Evolutionary conservation across 2,329 filamentous ascomycete genomes (phyloP).

Genomic region (Trichoderma gracile): DNA sequence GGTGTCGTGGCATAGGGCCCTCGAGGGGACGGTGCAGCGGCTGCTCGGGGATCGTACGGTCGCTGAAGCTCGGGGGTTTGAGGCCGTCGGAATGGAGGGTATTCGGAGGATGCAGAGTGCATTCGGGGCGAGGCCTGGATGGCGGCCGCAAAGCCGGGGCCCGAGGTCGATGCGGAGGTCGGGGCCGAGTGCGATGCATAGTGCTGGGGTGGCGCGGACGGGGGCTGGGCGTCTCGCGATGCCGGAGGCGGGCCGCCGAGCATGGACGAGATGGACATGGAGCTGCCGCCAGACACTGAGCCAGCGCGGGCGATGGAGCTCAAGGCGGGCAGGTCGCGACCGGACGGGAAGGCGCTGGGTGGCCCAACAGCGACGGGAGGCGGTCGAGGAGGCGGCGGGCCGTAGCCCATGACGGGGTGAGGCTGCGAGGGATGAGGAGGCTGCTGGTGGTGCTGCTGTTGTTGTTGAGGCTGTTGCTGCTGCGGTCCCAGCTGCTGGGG

Average conservation of each 20-base stretch:
- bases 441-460: slow-evolving; percentile 36
- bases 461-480: slow-evolving; percentile 35
- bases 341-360: slow-evolving; percentile 47
- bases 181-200: slow-evolving; percentile 46
- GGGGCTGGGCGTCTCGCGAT: slow-evolving; percentile 46
- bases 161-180: slow-evolving; percentile 44
- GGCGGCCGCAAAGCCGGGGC: slow-evolving; percentile 48
- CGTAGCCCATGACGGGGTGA: slow-evolving; percentile 42
- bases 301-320: slow-evolving; percentile 51
- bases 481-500: slow-evolving; percentile 38
- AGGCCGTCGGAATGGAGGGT: slow-evolving; percentile 63
- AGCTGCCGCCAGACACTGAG: slow-evolving; percentile 45
- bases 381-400: slow-evolving; percentile 49
- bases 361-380: slow-evolving; percentile 47
- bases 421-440: slow-evolving; percentile 34
- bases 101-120: slow-evolving; percentile 58
- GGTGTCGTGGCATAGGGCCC: slow-evolving; percentile 57
- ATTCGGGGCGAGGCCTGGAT: slow-evolving; percentile 59
- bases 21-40: slow-evolving; percentile 51
- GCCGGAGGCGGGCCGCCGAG: slow-evolving; percentile 52
- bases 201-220: slow-evolving; percentile 34
- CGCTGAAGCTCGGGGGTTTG: slow-evolving; percentile 71
- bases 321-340: slow-evolving; percentile 57
- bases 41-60: slow-evolving; percentile 52
- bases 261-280: slow-evolving; percentile 65